These are phyloP conservation scores for Conticribra weissflogii DNA, from an alignment of 108 stramenopile genomes.

Conservation along the genomic window DNA sequence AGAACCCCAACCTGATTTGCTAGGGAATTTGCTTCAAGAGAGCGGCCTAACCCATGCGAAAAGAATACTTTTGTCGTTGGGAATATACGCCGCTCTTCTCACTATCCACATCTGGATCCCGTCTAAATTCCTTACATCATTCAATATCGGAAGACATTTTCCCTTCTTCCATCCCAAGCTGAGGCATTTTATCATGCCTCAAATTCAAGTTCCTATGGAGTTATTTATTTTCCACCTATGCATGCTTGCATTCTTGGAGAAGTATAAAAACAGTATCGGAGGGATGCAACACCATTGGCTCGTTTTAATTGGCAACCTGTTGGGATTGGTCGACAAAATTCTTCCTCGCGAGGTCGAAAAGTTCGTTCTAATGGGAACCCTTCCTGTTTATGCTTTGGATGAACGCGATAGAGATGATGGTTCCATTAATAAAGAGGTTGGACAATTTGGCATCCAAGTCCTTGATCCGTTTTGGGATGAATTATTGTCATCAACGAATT, in stretches of 20 bases:
- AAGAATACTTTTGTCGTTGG: slow-evolving; percentile 80
- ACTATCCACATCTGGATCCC: slow-evolving; percentile 75
- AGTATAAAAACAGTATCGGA: slow-evolving; percentile 85
- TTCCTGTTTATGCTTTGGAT: slow-evolving; percentile 50
- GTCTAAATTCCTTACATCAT: slow-evolving; percentile 41
- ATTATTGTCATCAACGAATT: slow-evolving; percentile 45
- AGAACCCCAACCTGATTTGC: slow-evolving; percentile 96
- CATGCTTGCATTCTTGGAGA: slow-evolving; percentile 89
- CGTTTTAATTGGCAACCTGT: slow-evolving; percentile 51
- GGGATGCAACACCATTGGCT: slow-evolving; percentile 82
- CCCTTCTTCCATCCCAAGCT: slow-evolving; percentile 75
- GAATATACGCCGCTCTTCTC: slow-evolving; percentile 71
- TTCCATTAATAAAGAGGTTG: no score
- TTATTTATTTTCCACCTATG: slow-evolving; percentile 90
- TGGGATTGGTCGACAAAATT: slow-evolving; percentile 68
- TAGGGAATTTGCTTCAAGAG: slow-evolving; percentile 92
- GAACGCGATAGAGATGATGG: neutral
- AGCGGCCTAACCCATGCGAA: slow-evolving; percentile 79
- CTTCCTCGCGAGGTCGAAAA: slow-evolving; percentile 64
- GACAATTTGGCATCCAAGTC: slow-evolving; percentile 2
- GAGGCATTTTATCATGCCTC: slow-evolving; percentile 80
- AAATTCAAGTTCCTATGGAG: slow-evolving; percentile 93
- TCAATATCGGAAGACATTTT: slow-evolving; percentile 45
- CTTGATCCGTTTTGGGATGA: slow-evolving; percentile 70
- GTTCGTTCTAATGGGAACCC: slow-evolving; percentile 60